A percentile compares a stretch with the other conserved stretches of the same genome.
phyloP scores from a whole-genome alignment of 2,329 filamentous ascomycete genomes.

The Ophiocordyceps camponoti-leonardi region DNA sequence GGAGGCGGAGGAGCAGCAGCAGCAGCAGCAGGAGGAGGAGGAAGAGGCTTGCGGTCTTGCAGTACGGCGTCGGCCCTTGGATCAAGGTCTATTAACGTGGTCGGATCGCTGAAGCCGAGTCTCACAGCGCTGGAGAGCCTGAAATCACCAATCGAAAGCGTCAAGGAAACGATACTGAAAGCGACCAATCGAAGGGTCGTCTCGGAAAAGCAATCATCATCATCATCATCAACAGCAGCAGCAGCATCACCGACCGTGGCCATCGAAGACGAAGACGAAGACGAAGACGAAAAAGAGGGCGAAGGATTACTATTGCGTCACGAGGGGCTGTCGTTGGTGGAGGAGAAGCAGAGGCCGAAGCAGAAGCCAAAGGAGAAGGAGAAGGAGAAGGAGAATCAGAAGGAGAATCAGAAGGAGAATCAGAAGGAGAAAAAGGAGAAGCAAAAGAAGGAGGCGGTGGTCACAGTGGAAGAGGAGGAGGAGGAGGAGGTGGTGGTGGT shows the following conservation, averaged over 20 bases:
- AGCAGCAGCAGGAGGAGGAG: not conserved
- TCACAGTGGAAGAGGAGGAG: too few species aligned
- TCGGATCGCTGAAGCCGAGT: conserved; percentile 5
- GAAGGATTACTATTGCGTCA: not conserved
- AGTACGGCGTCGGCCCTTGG: conserved; percentile 10
- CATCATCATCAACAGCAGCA: too few species aligned
- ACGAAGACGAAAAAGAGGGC: conserved; percentile 1
- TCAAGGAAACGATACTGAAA: not conserved
- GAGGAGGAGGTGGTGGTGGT: not conserved
- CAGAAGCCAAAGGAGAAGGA: not conserved
- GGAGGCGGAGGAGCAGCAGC: not conserved
- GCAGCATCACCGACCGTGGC: not conserved
- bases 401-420: not conserved
- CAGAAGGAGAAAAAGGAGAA: not conserved
- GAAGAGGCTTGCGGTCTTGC: not conserved
- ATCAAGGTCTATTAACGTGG: conserved; percentile 12
- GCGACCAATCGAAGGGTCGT: not conserved
- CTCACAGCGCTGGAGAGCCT: conserved; percentile 2
- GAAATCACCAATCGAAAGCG: conserved; percentile 1
- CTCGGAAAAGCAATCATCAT: not conserved
- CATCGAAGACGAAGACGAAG: not conserved
- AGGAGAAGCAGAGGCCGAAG: not conserved
- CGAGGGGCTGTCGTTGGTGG: not conserved
- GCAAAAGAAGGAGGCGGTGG: too few species aligned
- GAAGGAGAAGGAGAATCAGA: not conserved